Evolutionary conservation across 1,284 basidiomycete genomes (phyloP), one percentile per base, ranked within the genome.

Genomic region (Cryptococcus neoformans): DNA sequence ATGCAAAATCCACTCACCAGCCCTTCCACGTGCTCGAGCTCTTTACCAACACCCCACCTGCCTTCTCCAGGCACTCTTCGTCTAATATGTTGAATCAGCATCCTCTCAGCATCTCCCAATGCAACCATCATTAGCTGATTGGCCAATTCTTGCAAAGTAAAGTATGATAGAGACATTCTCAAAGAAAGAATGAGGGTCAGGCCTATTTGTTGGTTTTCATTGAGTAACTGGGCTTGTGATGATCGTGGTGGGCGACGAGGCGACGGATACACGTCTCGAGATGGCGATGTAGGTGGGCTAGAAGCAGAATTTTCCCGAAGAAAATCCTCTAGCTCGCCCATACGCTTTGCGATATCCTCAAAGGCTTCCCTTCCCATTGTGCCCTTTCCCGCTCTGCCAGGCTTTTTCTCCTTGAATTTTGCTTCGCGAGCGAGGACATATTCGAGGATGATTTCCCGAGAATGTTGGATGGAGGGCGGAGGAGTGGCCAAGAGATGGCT

Each of bases 381-480:
- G 4, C 73, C 73, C 56, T 78, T 78, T 14, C 76, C 76, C 2
- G 73, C 75, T 17, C 60, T 47, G 2, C 71, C 74, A 2, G 60
- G 61, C 50, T 69, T 71, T 59, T 71, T 72, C 17, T 72, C 72
- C 11, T 62, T 61, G n/a, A 68, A 45, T 53, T 73, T 71, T 2
- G 55, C 46, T 57, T 78, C 76, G 9, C 74, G 56, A 2, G 62
- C 63, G 6, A 74, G 62, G 0, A 71, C 68, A 56, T 72, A 78
- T 53, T 78, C 76, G 16, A 76, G 65, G n/a, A 78, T 68, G 55
- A 75, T 69, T 58, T 78, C 70, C 7, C 75, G 65, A 4, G 73
- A 72, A 36, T 72, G 68, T 44, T 70, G 68, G 11, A 78, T 58
- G 12, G 69, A 62, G 3, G 74, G 72, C 1, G 63, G 53, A 0